phyloP scores from a whole-genome alignment of 2,329 filamentous ascomycete genomes.

The Aspergillus sp. region DNA sequence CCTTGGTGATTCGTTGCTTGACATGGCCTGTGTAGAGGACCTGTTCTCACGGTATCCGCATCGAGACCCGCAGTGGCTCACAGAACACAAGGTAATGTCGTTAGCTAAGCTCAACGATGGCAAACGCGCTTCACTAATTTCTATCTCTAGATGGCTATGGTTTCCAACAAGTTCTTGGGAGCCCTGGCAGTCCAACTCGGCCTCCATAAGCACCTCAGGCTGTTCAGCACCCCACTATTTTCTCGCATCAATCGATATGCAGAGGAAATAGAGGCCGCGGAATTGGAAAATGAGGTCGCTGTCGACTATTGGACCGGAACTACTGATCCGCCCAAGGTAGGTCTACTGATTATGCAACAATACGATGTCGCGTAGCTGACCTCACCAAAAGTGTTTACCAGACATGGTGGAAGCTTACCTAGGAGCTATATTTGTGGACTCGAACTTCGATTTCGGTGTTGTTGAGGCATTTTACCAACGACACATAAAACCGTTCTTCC shows the following conservation, averaged over 20 bases:
- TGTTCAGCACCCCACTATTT: slow-evolving; percentile 38
- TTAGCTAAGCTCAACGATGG: neutral
- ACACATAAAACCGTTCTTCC: slow-evolving; percentile 75
- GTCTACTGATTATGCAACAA: neutral
- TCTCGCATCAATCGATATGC: slow-evolving; percentile 52
- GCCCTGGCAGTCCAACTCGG: slow-evolving; percentile 75
- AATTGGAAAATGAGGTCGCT: slow-evolving; percentile 29
- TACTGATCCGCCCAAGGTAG: slow-evolving; percentile 45
- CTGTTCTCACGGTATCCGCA: slow-evolving; percentile 74
- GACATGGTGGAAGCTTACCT: slow-evolving; percentile 89
- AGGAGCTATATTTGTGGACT: slow-evolving; percentile 89
- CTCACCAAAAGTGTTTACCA: slow-evolving; percentile 58
- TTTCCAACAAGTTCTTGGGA: slow-evolving; percentile 90
- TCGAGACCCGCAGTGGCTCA: slow-evolving; percentile 92
- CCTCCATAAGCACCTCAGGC: slow-evolving; percentile 71
- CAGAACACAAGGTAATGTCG: slow-evolving; percentile 75
- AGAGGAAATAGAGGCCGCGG: slow-evolving; percentile 36
- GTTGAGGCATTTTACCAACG: slow-evolving; percentile 76
- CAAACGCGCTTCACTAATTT: slow-evolving; percentile 7
- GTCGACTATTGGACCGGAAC: slow-evolving; percentile 46
- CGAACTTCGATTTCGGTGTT: slow-evolving; percentile 70
- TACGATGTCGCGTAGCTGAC: neutral
- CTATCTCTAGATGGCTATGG: slow-evolving; percentile 76
- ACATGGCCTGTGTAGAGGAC: slow-evolving; percentile 80
- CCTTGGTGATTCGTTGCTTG: slow-evolving; percentile 82